Evolutionary conservation across 495 filamentous ascomycete genomes (phyloP).

Genomic region (Jackrogersella multiformis): DNA sequence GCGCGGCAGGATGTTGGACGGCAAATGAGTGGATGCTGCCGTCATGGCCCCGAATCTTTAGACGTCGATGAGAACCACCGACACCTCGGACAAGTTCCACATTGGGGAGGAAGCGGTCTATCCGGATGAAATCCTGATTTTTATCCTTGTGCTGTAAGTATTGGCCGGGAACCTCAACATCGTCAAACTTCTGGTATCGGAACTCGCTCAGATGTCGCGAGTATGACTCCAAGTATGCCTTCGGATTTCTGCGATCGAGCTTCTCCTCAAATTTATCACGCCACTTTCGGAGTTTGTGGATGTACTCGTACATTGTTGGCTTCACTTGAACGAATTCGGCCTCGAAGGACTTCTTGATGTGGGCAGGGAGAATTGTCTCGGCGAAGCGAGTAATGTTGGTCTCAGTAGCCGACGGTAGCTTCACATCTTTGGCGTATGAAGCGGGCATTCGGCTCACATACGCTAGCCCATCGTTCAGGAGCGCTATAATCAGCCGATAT

Average conservation of each 20-base stretch:
- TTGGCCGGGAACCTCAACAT: slow-evolving; percentile 97
- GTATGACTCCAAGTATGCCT: slow-evolving; percentile 77
- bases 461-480: slow-evolving; percentile 90
- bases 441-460: slow-evolving; percentile 87
- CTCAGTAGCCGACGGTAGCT: slow-evolving; percentile 88
- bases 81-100: slow-evolving; percentile 91
- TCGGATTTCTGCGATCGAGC: slow-evolving; percentile 81
- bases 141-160: slow-evolving; percentile 97
- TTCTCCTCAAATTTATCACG: slow-evolving; percentile 98
- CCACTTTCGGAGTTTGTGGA: slow-evolving; percentile 95
- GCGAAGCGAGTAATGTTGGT: slow-evolving; percentile 96
- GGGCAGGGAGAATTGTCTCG: slow-evolving; percentile 90
- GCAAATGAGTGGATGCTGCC: slow-evolving; percentile 94
- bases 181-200: slow-evolving; percentile 95
- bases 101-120: slow-evolving; percentile 94
- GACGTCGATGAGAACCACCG: slow-evolving; percentile 85
- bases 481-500: slow-evolving; percentile 94
- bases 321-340: slow-evolving; percentile 92
- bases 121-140: slow-evolving; percentile 96
- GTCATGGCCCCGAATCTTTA: slow-evolving; percentile 98
- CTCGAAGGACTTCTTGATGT: slow-evolving; percentile 94
- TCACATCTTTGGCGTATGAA: slow-evolving; percentile 88
- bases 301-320: slow-evolving; percentile 96
- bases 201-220: slow-evolving; percentile 95
- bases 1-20: slow-evolving; percentile 91